Evolutionary conservation across 768 basidiomycete species (phyloP).

Genomic region (Tylopilus felleus): DNA sequence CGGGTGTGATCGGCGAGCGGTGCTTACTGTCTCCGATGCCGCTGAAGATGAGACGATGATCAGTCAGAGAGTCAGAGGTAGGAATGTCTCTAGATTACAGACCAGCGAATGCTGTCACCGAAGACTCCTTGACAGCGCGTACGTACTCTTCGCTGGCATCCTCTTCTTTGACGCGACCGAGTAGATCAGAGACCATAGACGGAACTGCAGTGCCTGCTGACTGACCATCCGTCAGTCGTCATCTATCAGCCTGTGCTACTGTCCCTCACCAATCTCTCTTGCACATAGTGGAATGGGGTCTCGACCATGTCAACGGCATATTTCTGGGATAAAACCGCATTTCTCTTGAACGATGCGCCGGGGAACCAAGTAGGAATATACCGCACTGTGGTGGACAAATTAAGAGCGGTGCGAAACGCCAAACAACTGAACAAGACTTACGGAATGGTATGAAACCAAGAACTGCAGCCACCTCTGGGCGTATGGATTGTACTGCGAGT

Average conservation of each 20-base stretch:
- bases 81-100: background rate
- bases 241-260: background rate
- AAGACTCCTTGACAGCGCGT: slow-evolving; percentile 26
- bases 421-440: slow-evolving; percentile 14
- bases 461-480: slow-evolving; percentile 30
- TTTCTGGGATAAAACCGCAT: slow-evolving; percentile 22
- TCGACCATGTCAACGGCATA: slow-evolving; percentile 24
- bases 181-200: slow-evolving; percentile 28
- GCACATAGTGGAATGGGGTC: slow-evolving; percentile 32
- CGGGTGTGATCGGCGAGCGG: background rate
- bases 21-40: slow-evolving; percentile 28
- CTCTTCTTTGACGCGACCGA: slow-evolving; percentile 12
- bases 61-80: background rate
- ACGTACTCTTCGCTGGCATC: slow-evolving; percentile 6
- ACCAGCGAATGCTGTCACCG: slow-evolving; percentile 32
- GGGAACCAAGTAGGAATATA: slow-evolving; percentile 41
- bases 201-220: slow-evolving; percentile 21
- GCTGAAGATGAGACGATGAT: slow-evolving; percentile 11
- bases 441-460: slow-evolving; percentile 38
- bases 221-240: slow-evolving; percentile 7
- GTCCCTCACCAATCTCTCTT: slow-evolving; percentile 30
- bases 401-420: background rate
- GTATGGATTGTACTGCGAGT: slow-evolving; percentile 20
- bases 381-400: slow-evolving; percentile 23
- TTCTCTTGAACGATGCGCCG: slow-evolving; percentile 34